Conservation (phyloP, 1,284 basidiomycete genomes). For the Ganoderma sp. region DNA sequence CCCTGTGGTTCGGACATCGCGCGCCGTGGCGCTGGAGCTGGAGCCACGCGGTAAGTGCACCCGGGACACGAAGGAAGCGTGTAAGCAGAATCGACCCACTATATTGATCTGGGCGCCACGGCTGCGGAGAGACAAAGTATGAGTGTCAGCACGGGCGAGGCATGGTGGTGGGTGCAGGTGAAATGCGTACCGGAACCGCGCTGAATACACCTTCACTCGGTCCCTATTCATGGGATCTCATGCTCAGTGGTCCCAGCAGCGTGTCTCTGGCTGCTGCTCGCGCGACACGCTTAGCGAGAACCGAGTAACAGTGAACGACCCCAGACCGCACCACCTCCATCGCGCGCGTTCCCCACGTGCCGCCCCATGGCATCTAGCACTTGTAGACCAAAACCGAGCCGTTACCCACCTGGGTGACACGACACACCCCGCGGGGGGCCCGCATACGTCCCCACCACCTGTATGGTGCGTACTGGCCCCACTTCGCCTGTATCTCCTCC, state of each 20-base stretch:
- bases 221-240: background rate
- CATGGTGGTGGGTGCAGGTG: background rate
- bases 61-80: background rate
- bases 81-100: constrained; percentile 19
- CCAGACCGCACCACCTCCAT: background rate
- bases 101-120: constrained; percentile 24
- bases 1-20: constrained; percentile 70
- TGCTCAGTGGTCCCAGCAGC: too few species aligned
- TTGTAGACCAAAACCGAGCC: background rate
- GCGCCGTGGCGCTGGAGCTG: constrained; percentile 87
- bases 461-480: constrained; percentile 69
- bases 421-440: constrained; percentile 54
- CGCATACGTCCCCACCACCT: constrained; percentile 53
- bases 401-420: constrained; percentile 55
- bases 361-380: background rate
- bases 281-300: background rate
- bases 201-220: background rate
- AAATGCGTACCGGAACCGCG: background rate
- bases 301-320: background rate
- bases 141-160: constrained; percentile 1
- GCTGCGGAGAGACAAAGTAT: too few species aligned
- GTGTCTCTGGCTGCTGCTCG: background rate
- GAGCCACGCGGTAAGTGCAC: background rate
- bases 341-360: background rate
- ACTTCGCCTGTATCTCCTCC: constrained; percentile 39